Conservation (phyloP, 306 rosid genomes). For the Rosa rugosa region DNA sequence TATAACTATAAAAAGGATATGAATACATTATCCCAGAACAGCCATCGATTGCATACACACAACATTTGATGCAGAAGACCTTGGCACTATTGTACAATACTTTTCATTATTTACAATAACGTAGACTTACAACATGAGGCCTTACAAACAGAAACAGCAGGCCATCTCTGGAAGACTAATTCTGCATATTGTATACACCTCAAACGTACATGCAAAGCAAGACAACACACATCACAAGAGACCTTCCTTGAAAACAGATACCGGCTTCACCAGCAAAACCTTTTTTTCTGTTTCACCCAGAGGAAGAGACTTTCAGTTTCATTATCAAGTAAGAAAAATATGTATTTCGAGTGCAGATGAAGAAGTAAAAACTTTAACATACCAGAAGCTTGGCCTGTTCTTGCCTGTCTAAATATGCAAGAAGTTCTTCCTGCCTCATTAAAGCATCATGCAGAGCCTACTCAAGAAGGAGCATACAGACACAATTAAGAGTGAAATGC, state of each 20-base stretch:
- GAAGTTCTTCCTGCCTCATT: slow-evolving; percentile 87
- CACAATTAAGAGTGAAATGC: slow-evolving; percentile 9
- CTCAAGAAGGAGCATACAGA: slow-evolving; percentile 23
- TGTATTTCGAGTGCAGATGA: slow-evolving; percentile 6
- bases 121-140: not conserved
- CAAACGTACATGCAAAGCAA: slow-evolving; percentile 12
- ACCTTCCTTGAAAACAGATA: too few species aligned
- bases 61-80: not conserved
- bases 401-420: slow-evolving; percentile 70
- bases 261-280: slow-evolving; percentile 57
- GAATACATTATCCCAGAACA: not conserved
- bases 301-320: slow-evolving; percentile 24
- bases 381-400: slow-evolving; percentile 57
- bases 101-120: not conserved
- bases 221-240: slow-evolving; percentile 2
- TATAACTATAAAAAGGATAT: not conserved
- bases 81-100: not conserved
- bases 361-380: slow-evolving; percentile 18
- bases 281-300: slow-evolving; percentile 48
- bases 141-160: not conserved
- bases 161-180: not conserved
- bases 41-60: not conserved
- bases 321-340: not conserved
- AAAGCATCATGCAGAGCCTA: slow-evolving; percentile 84
- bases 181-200: not conserved